Conservation (phyloP, 108 stramenopile genomes). For the Discostella pseudostelligera region DNA sequence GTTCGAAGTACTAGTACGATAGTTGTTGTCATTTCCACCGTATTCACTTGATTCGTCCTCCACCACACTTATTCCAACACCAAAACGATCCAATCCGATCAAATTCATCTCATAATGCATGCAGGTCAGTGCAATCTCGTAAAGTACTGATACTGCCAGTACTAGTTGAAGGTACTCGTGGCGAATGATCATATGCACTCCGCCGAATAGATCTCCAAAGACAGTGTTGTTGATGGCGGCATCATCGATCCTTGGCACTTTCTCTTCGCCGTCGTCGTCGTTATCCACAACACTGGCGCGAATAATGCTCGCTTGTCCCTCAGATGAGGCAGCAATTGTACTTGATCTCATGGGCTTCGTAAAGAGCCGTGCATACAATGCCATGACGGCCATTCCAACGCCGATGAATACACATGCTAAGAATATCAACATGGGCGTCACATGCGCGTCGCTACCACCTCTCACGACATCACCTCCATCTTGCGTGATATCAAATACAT, state of each 20-base stretch:
- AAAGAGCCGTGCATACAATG: constrained; percentile 33
- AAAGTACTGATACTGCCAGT: constrained; percentile 91
- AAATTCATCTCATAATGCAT: constrained; percentile 97
- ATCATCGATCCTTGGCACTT: background rate
- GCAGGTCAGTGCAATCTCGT: constrained; percentile 93
- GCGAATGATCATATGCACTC: constrained; percentile 75
- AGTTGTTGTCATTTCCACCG: background rate
- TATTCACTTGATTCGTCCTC: constrained; percentile 7
- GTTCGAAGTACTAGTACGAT: background rate
- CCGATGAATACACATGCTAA: constrained; percentile 40
- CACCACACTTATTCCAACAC: constrained; percentile 54
- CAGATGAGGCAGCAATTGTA: background rate
- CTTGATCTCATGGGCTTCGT: background rate
- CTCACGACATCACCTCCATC: constrained; percentile 13
- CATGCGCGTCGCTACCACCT: constrained; percentile 33
- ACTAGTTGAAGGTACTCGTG: constrained; percentile 91
- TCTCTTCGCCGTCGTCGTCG: background rate
- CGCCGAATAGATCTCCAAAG: constrained; percentile 55
- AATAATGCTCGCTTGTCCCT: background rate
- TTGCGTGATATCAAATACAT: constrained; percentile 6
- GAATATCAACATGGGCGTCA: constrained; percentile 42
- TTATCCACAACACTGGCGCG: background rate
- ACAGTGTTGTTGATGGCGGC: background rate
- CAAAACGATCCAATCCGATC: constrained; percentile 74
- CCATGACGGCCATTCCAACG: constrained; percentile 31